Evolutionary conservation across 2,329 filamentous ascomycete species (phyloP).

Genomic region (Colletotrichum tofieldiae): DNA sequence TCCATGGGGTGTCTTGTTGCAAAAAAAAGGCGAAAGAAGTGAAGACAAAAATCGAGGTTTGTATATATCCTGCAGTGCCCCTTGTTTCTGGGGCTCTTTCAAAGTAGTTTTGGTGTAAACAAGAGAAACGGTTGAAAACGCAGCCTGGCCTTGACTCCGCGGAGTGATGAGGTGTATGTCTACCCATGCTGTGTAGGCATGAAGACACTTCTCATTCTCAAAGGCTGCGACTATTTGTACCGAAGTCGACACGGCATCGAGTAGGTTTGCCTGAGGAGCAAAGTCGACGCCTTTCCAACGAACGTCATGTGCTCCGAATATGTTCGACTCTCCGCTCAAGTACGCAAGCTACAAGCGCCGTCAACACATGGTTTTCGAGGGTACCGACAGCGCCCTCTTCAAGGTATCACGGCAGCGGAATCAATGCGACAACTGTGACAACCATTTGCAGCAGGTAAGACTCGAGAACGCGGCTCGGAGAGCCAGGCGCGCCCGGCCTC

Average conservation of each 20-base stretch:
- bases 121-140: constrained; percentile 7
- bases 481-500: background rate
- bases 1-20: constrained; percentile 10
- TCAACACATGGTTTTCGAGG: background rate
- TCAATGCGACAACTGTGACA: background rate
- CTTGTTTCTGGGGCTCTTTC: constrained; percentile 11
- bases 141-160: too few species aligned
- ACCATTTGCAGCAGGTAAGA: background rate
- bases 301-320: background rate
- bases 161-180: too few species aligned
- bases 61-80: constrained; percentile 21
- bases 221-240: background rate
- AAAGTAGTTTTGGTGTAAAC: background rate
- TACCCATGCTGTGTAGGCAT: too few species aligned
- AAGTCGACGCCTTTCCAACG: too few species aligned
- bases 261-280: background rate
- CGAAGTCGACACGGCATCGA: background rate
- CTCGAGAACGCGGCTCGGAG: background rate
- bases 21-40: constrained; percentile 20
- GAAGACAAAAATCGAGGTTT: constrained; percentile 30
- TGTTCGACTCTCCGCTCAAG: background rate
- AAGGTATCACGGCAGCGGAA: background rate
- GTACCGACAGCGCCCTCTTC: background rate
- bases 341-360: background rate
- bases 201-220: background rate